Percentiles rank a stretch among this genome's conserved stretches.
phyloP scores from a whole-genome alignment of 768 basidiomycete genomes.

The Russula earlei region DNA sequence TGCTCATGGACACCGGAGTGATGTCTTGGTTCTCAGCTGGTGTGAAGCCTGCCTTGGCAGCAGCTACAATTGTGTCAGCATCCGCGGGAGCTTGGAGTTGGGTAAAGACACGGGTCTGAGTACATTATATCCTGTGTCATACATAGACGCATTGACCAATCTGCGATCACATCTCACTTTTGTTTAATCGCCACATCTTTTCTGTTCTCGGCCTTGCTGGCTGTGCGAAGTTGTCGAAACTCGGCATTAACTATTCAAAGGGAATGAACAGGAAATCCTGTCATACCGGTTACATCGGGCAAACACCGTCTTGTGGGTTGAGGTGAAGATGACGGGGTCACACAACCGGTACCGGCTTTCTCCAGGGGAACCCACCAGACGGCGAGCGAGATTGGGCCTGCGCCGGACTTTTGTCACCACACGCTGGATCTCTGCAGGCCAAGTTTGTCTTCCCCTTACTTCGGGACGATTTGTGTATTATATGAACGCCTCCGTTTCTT shows the following conservation, averaged over 20 bases:
- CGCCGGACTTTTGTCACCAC: slow-evolving; percentile 8
- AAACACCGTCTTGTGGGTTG: background rate
- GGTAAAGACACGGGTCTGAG: slow-evolving; percentile 83
- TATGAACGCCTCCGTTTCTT: slow-evolving; percentile 5
- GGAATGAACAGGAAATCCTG: slow-evolving; percentile 11
- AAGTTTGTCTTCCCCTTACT: slow-evolving; percentile 7
- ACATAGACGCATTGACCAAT: slow-evolving; percentile 24
- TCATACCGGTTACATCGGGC: slow-evolving; percentile 10
- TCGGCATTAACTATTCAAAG: slow-evolving; percentile 11
- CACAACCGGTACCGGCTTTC: slow-evolving; percentile 9
- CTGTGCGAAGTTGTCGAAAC: slow-evolving; percentile 1
- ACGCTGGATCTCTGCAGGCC: slow-evolving; percentile 11
- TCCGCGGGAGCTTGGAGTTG: slow-evolving; percentile 91
- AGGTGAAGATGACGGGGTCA: background rate
- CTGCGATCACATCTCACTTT: slow-evolving; percentile 16
- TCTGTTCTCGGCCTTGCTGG: background rate
- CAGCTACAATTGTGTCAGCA: slow-evolving; percentile 82
- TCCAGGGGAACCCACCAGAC: slow-evolving; percentile 8
- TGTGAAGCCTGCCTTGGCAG: slow-evolving; percentile 78
- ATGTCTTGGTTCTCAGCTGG: slow-evolving; percentile 59
- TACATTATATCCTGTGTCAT: slow-evolving; percentile 36
- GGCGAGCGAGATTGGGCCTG: too few relatives aligned
- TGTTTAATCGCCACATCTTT: slow-evolving; percentile 10
- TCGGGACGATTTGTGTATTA: too few relatives aligned
- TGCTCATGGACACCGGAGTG: slow-evolving; percentile 23